These are phyloP conservation scores for Escovopsis sp. DNA, from an alignment of 2,329 filamentous ascomycete species.

Conservation along the genomic window DNA sequence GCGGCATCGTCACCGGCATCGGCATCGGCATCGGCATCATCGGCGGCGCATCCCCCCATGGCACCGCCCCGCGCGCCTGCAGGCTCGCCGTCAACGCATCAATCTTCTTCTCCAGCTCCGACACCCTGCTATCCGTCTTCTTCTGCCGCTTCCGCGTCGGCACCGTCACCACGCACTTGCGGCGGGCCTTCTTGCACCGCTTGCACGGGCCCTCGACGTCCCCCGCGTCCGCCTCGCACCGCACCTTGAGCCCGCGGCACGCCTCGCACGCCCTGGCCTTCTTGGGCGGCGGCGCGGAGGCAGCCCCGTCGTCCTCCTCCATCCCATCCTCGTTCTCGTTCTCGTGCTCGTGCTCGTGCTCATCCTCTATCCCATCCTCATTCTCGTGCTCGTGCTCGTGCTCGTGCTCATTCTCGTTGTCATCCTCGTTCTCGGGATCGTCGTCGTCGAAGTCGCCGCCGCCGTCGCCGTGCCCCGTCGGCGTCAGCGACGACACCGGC, in stretches of 20 bases:
- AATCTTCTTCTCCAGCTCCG: slow-evolving; percentile 85
- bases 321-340: slow-evolving; percentile 5
- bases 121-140: slow-evolving; percentile 79
- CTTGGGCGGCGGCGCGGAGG: slow-evolving; percentile 33
- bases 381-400: slow-evolving; percentile 1
- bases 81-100: slow-evolving; percentile 73
- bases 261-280: slow-evolving; percentile 61
- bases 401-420: neutral
- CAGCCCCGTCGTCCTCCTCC: slow-evolving; percentile 4
- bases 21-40: too few relatives aligned
- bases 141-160: slow-evolving; percentile 70
- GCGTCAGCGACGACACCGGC: slow-evolving; percentile 7
- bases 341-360: slow-evolving; percentile 6
- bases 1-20: too few relatives aligned
- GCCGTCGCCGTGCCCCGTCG: neutral
- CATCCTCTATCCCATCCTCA: slow-evolving; percentile 1
- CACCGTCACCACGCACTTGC: slow-evolving; percentile 62
- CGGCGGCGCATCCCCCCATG: neutral
- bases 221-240: slow-evolving; percentile 61
- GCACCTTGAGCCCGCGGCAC: slow-evolving; percentile 64
- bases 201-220: slow-evolving; percentile 51
- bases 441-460: slow-evolving; percentile 1
- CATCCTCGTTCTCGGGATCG: slow-evolving; percentile 3
- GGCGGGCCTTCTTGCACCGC: slow-evolving; percentile 67
- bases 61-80: slow-evolving; percentile 34